Evolutionary conservation across 169 alveolate genomes (phyloP), one percentile per base, ranked within the genome.

Genomic region (Plasmodium vivax): DNA sequence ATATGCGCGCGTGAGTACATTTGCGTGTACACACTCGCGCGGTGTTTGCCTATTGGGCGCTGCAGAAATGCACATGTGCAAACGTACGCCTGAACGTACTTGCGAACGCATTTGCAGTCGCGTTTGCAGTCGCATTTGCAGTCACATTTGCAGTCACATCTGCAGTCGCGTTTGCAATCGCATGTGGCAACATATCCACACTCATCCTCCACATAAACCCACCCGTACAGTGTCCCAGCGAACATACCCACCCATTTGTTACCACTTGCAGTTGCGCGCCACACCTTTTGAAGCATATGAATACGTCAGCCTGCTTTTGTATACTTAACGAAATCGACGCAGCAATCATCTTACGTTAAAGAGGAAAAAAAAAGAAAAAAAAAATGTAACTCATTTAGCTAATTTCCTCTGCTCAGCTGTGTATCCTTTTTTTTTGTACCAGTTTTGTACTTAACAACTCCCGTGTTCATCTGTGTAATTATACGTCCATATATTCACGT

Each of bases 1-100:
- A 51, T 51, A 16, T 51, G 62, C 5, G 62, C 62, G 62, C 62
- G 23, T 51, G 23, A 51, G 23, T 51, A 51, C 4, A 51, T 51
- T 51, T 51, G 62, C 62, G 62, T 51, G 62, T 51, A 51, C 62
- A 51, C 62, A 51, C 62, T 51, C 62, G 62, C 62, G 62, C 23
- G 19, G 23, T 12, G 16, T 51, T 51, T 51, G 62, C 62, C 62
- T 51, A 16, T 51, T 51, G 62, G 62, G 27, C 16, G 62, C 62
- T 51, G 62, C 62, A 51, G 19, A 51, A 51, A 51, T 19, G 45
- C 58, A 85, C 58, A 85, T 56, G 58, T 85, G 80, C 54, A 85
- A 54, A 85, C 79, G 80, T 45, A 36, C 82, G 12, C 54, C 34
- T 82, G 19, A 32, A n/a, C 19, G 71, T 82, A 82, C 58, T 45